These are phyloP conservation scores for Limnanthes douglasii DNA, from an alignment of 345 rosid genomes.

Conservation along the genomic window DNA sequence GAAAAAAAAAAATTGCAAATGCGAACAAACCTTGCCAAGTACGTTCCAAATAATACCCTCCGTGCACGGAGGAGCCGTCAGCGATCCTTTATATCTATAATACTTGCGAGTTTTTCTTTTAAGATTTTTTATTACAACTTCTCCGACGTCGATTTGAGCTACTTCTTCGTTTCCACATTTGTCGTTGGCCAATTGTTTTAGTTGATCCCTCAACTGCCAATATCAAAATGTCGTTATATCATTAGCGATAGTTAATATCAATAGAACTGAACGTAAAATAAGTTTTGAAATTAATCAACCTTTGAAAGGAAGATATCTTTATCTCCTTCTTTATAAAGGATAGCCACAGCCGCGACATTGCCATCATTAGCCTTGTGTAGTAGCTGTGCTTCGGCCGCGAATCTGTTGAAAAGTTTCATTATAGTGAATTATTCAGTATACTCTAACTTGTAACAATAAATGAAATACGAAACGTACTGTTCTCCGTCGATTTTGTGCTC, in stretches of 20 bases:
- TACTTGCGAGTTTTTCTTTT: slow-evolving; percentile 26
- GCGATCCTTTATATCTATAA: slow-evolving; percentile 60
- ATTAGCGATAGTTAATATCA: no score
- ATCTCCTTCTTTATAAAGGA: slow-evolving; percentile 32
- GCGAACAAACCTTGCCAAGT: slow-evolving; percentile 33
- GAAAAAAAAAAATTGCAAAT: no score
- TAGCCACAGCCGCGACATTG: slow-evolving; percentile 27
- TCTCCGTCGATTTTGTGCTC: slow-evolving; percentile 57
- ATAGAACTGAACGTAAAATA: no score
- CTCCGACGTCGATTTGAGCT: slow-evolving; percentile 27
- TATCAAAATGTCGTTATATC: no score
- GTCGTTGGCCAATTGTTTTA: slow-evolving; percentile 24
- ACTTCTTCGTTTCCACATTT: slow-evolving; percentile 9
- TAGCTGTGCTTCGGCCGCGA: slow-evolving; percentile 62
- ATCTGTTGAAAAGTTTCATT: no score
- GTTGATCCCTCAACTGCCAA: slow-evolving; percentile 8
- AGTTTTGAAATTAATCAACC: background rate
- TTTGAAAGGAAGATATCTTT: slow-evolving; percentile 38
- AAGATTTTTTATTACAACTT: slow-evolving; percentile 20
- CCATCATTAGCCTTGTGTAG: slow-evolving; percentile 39
- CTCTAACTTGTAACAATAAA: no score
- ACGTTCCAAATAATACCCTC: slow-evolving; percentile 51
- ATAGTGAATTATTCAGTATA: no score
- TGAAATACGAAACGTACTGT: no score
- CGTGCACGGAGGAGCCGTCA: slow-evolving; percentile 78